Base-by-base conservation (phyloP, 2,329 filamentous ascomycete species). In the Colletotrichum agaves region DNA sequence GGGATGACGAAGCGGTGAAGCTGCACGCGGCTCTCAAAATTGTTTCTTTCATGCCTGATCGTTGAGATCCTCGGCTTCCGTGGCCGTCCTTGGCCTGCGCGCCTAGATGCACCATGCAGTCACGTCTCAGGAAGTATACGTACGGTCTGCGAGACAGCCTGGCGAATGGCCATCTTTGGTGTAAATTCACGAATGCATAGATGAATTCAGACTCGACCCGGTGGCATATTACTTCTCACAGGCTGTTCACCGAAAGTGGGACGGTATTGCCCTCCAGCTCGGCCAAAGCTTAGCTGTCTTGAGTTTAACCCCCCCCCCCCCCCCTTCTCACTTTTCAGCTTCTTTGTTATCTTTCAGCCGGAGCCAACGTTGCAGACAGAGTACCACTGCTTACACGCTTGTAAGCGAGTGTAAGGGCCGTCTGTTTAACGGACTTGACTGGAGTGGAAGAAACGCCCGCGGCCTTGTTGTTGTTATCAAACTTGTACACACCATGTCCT, bases 1-100 rank as follows among this genome's bases (percentile, higher is more conserved):
- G 46, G 58, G 58, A 37, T 49, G 12, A 61, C 47, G 33, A 19
- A 61, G 58, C 58, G 58, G 58, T 61, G 58, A 61, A 61, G 58
- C 58, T 61, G 58, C 58, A 50, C 21, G 55, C 35, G 46, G 58
- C 58, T 52, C 58, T 43, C 19, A 35, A 52, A n/a, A 15, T n/a
- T 35, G 5, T 39, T 12, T 33, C 27, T 17, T 37, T 49, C 27
- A 33, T 47, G 39, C 43, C 46, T 49, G 56, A 43, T 39, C 19
- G 27, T 37, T 17, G 33, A 31, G 49, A 17, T 37, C 39, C 43
- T 59, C 43, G 27, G 56, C 31, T 27, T 27, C n/a, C 43, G 27
- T 44, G 31, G 41, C 31, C 43, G 47, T 53, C 23, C 56, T 59
- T 27, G 44, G 56, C 56, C 11, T 59, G 41, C 41, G 56, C n/a